Base-by-base conservation (phyloP, 1,139 yeast species). In the Candida freyschussii region DNA sequence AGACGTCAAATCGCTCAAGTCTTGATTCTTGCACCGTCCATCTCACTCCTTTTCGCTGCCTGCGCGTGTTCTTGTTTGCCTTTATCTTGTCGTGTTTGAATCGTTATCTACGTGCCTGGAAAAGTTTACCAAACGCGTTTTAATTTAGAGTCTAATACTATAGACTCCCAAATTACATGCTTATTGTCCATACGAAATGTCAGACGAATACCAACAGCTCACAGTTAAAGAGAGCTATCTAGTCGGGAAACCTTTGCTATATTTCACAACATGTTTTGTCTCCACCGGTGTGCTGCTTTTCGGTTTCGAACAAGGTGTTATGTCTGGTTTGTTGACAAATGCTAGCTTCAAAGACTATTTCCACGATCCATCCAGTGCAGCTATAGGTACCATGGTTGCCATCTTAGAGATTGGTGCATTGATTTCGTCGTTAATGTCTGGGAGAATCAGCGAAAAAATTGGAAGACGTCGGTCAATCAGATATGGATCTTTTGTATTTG, bases 251-350 rank as follows among this genome's bases (percentile, higher is more conserved):
- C 53, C 57, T 20, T 55, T 78, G 31, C 70, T 78, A 11, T 85
- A 84, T 55, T 81, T 84, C 59, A 84, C 94, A 3, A 75, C 89
- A 2, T 76, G 81, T 9, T 85, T 85, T 57, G 94, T 85, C 14
- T 78, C 89, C 21, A 63, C 84, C 7, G 93, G 94, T 34, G 95
- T 86, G 11, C 79, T 86, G 36, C 64, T 86, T 21, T 86, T 85
- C 55, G 96, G 95, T 5, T 86, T 83, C 57, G 95, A 86, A 55
- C 96, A 86, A 59, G 95, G 95, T 35, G 95, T 85, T 29, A 83
- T 89, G 76, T 76, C 86, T 21, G 91, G 94, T 4, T 75, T 86
- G 27, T 69, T 80, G 43, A 78, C 86, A 17, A 86, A 87, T 37
- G 69, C 71, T 16, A 72, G 76, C 57, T 87, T 87, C 60, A 78